Conservation (phyloP, 345 rosid genomes). For the Syzygium aqueum region DNA sequence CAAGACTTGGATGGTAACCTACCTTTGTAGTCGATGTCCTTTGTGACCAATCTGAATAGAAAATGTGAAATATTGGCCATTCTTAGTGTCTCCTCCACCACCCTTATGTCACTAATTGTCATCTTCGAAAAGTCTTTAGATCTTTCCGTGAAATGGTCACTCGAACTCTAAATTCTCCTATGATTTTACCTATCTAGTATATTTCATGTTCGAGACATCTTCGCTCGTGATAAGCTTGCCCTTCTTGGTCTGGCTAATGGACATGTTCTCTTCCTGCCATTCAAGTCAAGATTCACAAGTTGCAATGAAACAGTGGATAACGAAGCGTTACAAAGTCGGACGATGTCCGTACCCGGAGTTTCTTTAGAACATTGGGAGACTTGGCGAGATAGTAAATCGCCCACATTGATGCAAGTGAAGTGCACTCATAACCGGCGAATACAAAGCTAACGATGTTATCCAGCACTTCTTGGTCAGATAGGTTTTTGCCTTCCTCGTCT, state of each 20-base stretch:
- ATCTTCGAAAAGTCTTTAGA: background rate
- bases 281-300: background rate
- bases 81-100: background rate
- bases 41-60: background rate
- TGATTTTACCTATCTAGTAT: conserved; percentile 22
- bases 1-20: background rate
- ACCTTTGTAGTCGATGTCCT: conserved; percentile 1
- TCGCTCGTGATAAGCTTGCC: conserved; percentile 23
- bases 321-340: background rate
- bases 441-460: conserved; percentile 36
- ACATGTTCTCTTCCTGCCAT: conserved; percentile 32
- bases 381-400: background rate
- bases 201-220: conserved; percentile 24
- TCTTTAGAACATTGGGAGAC: background rate
- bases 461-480: conserved; percentile 31
- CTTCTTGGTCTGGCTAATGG: conserved; percentile 6
- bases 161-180: background rate
- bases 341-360: background rate
- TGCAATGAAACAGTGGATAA: background rate
- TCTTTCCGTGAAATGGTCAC: background rate
- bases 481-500: conserved; percentile 22
- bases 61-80: background rate
- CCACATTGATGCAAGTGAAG: conserved; percentile 2
- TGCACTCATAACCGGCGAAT: conserved; percentile 24
- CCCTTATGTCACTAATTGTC: background rate